Evolutionary conservation across 768 basidiomycete genomes (phyloP).

Genomic region (Hygrocybe coccinea): DNA sequence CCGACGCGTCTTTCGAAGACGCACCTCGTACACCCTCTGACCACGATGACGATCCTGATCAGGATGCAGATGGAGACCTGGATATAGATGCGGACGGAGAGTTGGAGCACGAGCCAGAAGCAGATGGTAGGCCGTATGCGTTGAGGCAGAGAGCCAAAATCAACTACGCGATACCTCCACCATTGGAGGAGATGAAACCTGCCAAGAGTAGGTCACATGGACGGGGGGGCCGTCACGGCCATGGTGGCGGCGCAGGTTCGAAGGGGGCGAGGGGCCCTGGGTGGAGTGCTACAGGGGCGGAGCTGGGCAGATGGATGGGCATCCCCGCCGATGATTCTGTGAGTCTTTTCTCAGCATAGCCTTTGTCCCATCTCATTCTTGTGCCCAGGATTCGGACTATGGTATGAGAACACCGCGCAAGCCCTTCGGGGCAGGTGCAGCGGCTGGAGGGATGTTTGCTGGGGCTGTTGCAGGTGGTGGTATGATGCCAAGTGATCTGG

Average conservation of each 20-base stretch:
- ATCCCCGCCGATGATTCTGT: constrained; percentile 70
- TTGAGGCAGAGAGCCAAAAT: constrained; percentile 61
- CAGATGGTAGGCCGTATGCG: constrained; percentile 56
- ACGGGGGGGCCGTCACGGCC: constrained; percentile 28
- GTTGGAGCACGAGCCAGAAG: constrained; percentile 43
- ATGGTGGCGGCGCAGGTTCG: constrained; percentile 30
- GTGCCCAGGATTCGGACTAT: constrained; percentile 64
- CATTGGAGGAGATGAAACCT: constrained; percentile 64
- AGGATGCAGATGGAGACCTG: constrained; percentile 32
- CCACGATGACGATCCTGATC: constrained; percentile 34
- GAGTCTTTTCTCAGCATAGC: constrained; percentile 15
- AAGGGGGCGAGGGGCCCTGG: constrained; percentile 46
- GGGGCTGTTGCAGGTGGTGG: constrained; percentile 45
- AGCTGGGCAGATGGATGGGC: constrained; percentile 74
- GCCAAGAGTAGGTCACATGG: constrained; percentile 34
- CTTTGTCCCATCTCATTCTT: constrained; percentile 3
- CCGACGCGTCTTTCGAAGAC: constrained; percentile 57
- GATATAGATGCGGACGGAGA: constrained; percentile 42
- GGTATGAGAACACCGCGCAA: constrained; percentile 65
- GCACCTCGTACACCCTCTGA: constrained; percentile 45
- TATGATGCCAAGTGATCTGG: constrained; percentile 59
- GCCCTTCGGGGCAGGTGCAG: constrained; percentile 44
- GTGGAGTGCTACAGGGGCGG: constrained; percentile 77
- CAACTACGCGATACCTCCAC: constrained; percentile 79
- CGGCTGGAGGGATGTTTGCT: constrained; percentile 51